Base-by-base conservation (phyloP, 441 rosid species). In the Bruguiera hainesii region DNA sequence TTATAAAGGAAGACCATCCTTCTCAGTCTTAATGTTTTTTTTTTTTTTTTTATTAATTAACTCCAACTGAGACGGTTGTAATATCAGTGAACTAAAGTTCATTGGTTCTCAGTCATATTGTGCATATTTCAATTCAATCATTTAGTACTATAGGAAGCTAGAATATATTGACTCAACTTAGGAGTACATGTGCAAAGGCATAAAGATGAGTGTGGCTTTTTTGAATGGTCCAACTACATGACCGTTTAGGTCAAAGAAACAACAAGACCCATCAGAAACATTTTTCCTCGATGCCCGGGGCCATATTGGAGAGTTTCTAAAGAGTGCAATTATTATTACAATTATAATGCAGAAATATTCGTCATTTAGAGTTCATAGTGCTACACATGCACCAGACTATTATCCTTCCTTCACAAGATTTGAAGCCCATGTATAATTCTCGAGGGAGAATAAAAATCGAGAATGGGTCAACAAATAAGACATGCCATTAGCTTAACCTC, bases 251-350 rank as follows among this genome's bases (percentile, higher is more conserved):
- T 83, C 81, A 81, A 76, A 20, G 61, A 61, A 61, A 64, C 63
- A 67, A 57, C 61, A 46, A 35, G 26, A 21, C 60, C 23, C 55
- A 56, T 16, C 28, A 68, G 64, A 75, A 73, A 60, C 28, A 55
- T 46, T 71, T 39, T 63, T 61, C 77, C 78, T 71, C 79, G 64
- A 67, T 67, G 71, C 51, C 76, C 62, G 73, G 71, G 69, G 73
- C 76, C 78, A 66, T 70, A 69, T 68, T 79, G 73, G 58, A 67
- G 59, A 56, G 58, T 63, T 7, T 4, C 18, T 0, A 25, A 52
- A 50, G 46, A 20, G 65, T 63, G 73, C 69, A 51, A 73, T 68
- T 64, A 59, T 58, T 50, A 29, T 58, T 50, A 29, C 50, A 48
- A 71, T 51, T 50, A 51, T 48, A 56, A 56, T 51, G 48, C 31